Conservation (phyloP, 192 early-diverging fungal genomes). For the Umbelopsis isabellina region DNA sequence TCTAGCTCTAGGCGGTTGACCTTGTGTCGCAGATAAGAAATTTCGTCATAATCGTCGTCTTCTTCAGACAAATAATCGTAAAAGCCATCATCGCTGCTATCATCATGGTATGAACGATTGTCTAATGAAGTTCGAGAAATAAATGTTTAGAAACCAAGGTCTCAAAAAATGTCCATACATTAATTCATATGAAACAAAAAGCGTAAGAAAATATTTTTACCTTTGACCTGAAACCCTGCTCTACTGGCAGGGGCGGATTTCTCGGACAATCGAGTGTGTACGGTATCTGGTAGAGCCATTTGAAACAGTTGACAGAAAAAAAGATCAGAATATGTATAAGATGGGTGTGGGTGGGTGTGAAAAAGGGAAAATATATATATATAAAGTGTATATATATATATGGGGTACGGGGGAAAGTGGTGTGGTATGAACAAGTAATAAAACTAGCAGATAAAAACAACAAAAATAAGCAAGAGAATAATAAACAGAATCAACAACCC, state of each 20-base stretch:
- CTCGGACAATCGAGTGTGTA: background rate
- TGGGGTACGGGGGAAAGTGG: background rate
- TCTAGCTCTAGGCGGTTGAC: slow-evolving; percentile 32
- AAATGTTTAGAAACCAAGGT: background rate
- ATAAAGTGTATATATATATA: background rate
- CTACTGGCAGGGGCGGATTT: background rate
- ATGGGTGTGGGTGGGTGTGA: background rate
- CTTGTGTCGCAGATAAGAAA: slow-evolving; percentile 4
- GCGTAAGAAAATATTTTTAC: background rate
- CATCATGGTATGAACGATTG: background rate
- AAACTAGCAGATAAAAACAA: slow-evolving; percentile 4
- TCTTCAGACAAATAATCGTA: slow-evolving; percentile 19
- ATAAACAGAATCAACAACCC: background rate
- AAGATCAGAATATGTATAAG: background rate
- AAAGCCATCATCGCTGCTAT: slow-evolving; percentile 14
- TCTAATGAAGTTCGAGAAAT: background rate
- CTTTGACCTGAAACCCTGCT: background rate
- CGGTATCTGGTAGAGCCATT: background rate
- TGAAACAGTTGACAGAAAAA: background rate
- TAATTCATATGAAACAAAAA: too few relatives aligned
- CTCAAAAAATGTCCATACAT: too few relatives aligned
- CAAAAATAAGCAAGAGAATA: background rate
- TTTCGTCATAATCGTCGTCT: slow-evolving; percentile 16
- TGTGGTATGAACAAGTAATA: background rate
- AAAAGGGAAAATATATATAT: background rate